Conservation (phyloP, 495 filamentous ascomycete genomes). For the Xylaria cubensis region DNA sequence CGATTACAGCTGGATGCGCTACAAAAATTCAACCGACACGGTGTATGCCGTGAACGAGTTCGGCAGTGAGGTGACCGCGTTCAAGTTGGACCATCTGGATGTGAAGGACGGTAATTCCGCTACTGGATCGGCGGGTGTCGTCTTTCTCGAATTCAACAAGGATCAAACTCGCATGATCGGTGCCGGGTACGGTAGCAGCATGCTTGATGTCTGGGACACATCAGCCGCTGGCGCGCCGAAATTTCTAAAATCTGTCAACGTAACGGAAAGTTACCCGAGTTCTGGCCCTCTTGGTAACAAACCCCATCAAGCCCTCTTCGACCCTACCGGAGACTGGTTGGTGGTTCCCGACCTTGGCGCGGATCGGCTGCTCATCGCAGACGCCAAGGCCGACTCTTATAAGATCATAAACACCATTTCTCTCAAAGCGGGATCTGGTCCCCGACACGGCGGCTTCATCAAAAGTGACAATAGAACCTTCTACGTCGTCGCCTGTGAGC, state of each 20-base stretch:
- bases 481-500: conserved; percentile 42
- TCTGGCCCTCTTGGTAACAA: conserved; percentile 34
- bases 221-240: conserved; percentile 29
- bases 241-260: conserved; percentile 33
- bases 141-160: conserved; percentile 43
- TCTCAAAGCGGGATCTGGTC: conserved; percentile 38
- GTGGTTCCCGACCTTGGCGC: conserved; percentile 43
- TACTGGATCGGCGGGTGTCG: conserved; percentile 40
- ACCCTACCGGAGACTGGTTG: conserved; percentile 43
- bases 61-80: conserved; percentile 33
- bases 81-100: conserved; percentile 31
- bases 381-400: conserved; percentile 34
- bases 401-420: conserved; percentile 32
- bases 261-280: conserved; percentile 29
- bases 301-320: conserved; percentile 45
- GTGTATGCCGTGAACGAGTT: conserved; percentile 45
- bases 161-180: conserved; percentile 41
- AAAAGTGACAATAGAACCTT: conserved; percentile 33
- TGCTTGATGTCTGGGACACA: conserved; percentile 43
- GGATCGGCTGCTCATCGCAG: conserved; percentile 42
- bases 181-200: conserved; percentile 36
- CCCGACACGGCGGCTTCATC: conserved; percentile 46
- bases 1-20: conserved; percentile 43
- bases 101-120: conserved; percentile 22
- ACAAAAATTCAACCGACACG: conserved; percentile 31